Base-by-base conservation (phyloP, 2,329 filamentous ascomycete genomes). In the Aspergillus eucalypticola region DNA sequence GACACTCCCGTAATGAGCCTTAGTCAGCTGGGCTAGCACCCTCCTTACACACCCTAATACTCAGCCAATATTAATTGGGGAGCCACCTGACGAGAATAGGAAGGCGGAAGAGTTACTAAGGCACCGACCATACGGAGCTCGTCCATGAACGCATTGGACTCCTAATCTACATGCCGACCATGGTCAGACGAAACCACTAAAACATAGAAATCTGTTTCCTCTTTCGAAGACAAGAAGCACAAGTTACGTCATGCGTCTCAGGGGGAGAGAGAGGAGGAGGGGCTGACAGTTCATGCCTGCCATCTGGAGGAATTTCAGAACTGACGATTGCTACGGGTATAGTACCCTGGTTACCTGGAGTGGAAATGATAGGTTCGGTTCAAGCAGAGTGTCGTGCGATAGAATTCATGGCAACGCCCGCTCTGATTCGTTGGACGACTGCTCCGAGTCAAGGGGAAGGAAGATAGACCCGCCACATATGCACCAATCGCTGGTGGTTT, bases 401-500 rank as follows among this genome's bases (percentile, higher is more conserved):
- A 21, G 38, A 41, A 41, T 23, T 25, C 42, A 55, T 35, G 32
- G 5, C 21, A 38, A n/a, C 3, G 35, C 10, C 2, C 32, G 11
- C 15, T 50, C 21, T 59, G 5, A 59, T 59, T 59, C 25, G 57
- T 44, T 50, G 57, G 57, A 23, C 29, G 25, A 49, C 46, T 50
- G 57, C 25, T 50, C 57, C 57, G 57, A 50, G 23, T 55, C 42
- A 59, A 55, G 57, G 57, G 57, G 27, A 11, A 13, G 32, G 57
- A 55, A 23, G 5, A 44, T 10, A 21, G 39, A 46, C 25, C 29
- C 39, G 29, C 53, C 8, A 39, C n/a, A 17, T 3, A 23, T 21
- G 17, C 13, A 39, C 53, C 53, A 44, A 55, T 55, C 39, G 44
- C 8, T 3, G n/a, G 10, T 11, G 3, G 25, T 42, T 15, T 55